Base-by-base conservation (phyloP, 2,329 filamentous ascomycete genomes). In the Thelonectria discophora region DNA sequence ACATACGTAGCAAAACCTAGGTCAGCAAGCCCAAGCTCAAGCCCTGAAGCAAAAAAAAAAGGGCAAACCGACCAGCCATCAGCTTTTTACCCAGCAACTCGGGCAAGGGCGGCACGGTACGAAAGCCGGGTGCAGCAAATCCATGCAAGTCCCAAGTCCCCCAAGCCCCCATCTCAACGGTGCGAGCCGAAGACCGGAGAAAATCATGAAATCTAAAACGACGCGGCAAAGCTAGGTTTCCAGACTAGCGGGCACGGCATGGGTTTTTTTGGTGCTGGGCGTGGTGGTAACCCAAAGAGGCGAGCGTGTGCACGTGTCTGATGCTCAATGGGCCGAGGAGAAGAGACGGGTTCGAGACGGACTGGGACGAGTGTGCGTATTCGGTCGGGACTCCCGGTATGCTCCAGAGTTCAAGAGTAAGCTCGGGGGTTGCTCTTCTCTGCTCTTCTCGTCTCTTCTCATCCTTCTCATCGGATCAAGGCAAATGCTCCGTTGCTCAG, bases 171-270 rank as follows among this genome's bases (percentile, higher is more conserved):
- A 24, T 64, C 71, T 69, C 72, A 72, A 73, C 75, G 75, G 73
- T 74, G 75, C 75, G 75, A 76, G 72, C 75, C 75, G 75, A 75
- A 68, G 71, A 30, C 72, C 73, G 75, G 72, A 72, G 69, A 71
- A 67, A 72, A 69, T 64, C n/a, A 63, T 24, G 27, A 30, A 74
- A 69, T 68, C 72, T 74, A 73, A 73, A 68, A 68, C 68, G 63
- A 69, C 65, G 21, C 21, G 68, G 68, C 62, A 45, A 69, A 68
- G 68, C 70, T 71, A 65, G 53, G 27, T 30, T 7, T 30, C 5
- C 9, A 8, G 27, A 2, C 27, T 30, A 30, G 27, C 7, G 4
- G 27, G 6, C 21, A n/a, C n/a, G n/a, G 27, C 27, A 30, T 30
- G 27, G 27, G 24, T 13, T 34, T 34, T 11, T 11, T 13, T 11